phyloP scores from a whole-genome alignment of 768 basidiomycete genomes.

The Boletellus ananas region DNA sequence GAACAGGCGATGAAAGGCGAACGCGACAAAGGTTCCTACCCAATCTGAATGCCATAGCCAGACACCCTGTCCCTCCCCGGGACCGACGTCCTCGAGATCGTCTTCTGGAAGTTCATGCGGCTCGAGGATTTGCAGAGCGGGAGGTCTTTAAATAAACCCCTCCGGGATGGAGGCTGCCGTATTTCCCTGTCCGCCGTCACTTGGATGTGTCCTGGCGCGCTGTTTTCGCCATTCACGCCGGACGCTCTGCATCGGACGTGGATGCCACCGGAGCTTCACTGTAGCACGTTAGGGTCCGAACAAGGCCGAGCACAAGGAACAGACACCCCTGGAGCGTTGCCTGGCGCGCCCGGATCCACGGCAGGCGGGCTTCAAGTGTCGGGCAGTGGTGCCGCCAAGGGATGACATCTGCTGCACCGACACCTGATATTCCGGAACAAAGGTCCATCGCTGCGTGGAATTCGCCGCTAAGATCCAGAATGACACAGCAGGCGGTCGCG shows the following conservation, averaged over 20 bases:
- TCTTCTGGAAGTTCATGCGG: constrained; percentile 14
- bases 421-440: too few species aligned
- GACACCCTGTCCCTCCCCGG: constrained; percentile 12
- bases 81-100: constrained; percentile 14
- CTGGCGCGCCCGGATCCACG: too few species aligned
- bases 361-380: too few species aligned
- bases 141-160: too few species aligned
- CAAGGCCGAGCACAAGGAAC: background rate
- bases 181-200: background rate
- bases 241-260: background rate
- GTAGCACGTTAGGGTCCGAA: background rate
- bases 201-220: background rate
- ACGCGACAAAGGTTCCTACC: background rate
- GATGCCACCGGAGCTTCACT: background rate
- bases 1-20: background rate
- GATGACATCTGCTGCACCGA: too few species aligned
- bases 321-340: too few species aligned
- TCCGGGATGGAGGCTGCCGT: too few species aligned
- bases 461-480: too few species aligned
- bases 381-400: too few species aligned
- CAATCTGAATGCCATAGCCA: constrained; percentile 29
- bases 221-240: constrained; percentile 21
- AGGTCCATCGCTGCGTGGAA: too few species aligned
- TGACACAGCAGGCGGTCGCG: too few species aligned
- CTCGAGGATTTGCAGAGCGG: too few species aligned